Percentiles rank a stretch among this genome's conserved stretches.
Evolutionary conservation across 1,284 basidiomycete species (phyloP).

Genomic region (Coriolopsis trogii): DNA sequence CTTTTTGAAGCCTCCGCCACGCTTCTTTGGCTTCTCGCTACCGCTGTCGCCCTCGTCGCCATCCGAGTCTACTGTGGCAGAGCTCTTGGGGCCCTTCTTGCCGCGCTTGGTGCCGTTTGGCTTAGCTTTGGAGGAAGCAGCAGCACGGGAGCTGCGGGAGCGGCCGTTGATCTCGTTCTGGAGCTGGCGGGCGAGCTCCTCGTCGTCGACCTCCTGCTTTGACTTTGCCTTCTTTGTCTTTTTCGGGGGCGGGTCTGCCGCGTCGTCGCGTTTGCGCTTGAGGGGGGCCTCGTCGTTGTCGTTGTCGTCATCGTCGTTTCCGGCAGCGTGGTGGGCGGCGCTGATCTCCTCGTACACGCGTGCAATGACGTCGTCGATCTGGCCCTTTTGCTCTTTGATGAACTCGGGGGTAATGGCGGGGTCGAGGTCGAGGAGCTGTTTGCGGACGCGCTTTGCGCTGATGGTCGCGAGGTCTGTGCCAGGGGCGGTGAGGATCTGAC

Average conservation of each 20-base stretch:
- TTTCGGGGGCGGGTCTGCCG: slow-evolving; percentile 37
- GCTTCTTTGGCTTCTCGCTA: slow-evolving; percentile 38
- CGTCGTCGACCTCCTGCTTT: slow-evolving; percentile 56
- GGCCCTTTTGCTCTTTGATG: slow-evolving; percentile 59
- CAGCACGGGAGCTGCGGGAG: slow-evolving; percentile 45
- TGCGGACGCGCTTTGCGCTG: slow-evolving; percentile 78
- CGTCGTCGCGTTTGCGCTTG: slow-evolving; percentile 41
- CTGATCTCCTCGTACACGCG: slow-evolving; percentile 63
- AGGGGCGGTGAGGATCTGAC: slow-evolving; percentile 67
- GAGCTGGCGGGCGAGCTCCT: slow-evolving; percentile 69
- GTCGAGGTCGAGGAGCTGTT: slow-evolving; percentile 56
- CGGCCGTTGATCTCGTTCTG: slow-evolving; percentile 73
- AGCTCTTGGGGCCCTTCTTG: slow-evolving; percentile 50
- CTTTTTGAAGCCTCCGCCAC: slow-evolving; percentile 71
- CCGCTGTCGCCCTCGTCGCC: slow-evolving; percentile 50
- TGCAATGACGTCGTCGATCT: slow-evolving; percentile 61
- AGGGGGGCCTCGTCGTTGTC: slow-evolving; percentile 33
- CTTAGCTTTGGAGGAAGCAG: slow-evolving; percentile 39
- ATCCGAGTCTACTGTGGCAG: slow-evolving; percentile 58
- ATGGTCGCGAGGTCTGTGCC: slow-evolving; percentile 72
- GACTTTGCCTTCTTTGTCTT: slow-evolving; percentile 44
- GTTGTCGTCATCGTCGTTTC: slow-evolving; percentile 17
- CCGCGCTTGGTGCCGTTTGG: slow-evolving; percentile 46
- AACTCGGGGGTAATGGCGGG: slow-evolving; percentile 54
- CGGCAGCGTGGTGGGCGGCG: too few relatives aligned